These are phyloP conservation scores for Phlyctochytrium arcticum DNA, from an alignment of 192 early-diverging fungal genomes.

Conservation along the genomic window DNA sequence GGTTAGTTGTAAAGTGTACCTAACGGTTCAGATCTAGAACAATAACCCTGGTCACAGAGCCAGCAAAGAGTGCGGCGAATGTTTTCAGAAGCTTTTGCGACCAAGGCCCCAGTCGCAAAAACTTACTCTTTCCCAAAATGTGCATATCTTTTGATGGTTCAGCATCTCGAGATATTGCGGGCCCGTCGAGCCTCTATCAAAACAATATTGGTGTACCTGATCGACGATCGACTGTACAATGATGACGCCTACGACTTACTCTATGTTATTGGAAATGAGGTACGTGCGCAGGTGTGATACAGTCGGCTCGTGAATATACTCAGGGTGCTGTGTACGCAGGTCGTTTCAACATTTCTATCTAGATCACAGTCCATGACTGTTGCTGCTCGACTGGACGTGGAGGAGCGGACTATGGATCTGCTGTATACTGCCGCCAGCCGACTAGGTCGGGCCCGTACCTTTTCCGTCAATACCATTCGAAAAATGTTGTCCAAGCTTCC, in stretches of 20 bases:
- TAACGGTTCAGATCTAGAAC: not conserved
- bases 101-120: conserved; percentile 49
- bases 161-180: conserved; percentile 78
- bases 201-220: conserved; percentile 75
- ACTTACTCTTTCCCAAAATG: conserved; percentile 65
- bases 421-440: conserved; percentile 57
- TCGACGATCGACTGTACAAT: conserved; percentile 78
- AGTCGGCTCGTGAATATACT: too few species aligned
- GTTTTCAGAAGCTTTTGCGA: conserved; percentile 55
- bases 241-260: conserved; percentile 70
- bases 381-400: not conserved
- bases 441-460: conserved; percentile 48
- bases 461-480: conserved; percentile 26
- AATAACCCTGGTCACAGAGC: conserved; percentile 35
- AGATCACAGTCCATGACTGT: not conserved
- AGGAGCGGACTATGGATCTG: conserved; percentile 31
- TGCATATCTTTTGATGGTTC: conserved; percentile 78
- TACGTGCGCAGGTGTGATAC: too few species aligned
- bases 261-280: conserved; percentile 71
- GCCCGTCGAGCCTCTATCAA: conserved; percentile 48
- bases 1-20: conserved; percentile 6
- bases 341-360: not conserved
- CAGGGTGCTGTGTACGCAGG: not conserved
- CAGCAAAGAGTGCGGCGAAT: conserved; percentile 55
- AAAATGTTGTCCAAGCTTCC: conserved; percentile 74